Percentiles rank a stretch among this genome's conserved stretches.
These are phyloP conservation scores for Cladosporium sp. DNA, from an alignment of 2,329 filamentous ascomycete genomes.

Conservation along the genomic window DNA sequence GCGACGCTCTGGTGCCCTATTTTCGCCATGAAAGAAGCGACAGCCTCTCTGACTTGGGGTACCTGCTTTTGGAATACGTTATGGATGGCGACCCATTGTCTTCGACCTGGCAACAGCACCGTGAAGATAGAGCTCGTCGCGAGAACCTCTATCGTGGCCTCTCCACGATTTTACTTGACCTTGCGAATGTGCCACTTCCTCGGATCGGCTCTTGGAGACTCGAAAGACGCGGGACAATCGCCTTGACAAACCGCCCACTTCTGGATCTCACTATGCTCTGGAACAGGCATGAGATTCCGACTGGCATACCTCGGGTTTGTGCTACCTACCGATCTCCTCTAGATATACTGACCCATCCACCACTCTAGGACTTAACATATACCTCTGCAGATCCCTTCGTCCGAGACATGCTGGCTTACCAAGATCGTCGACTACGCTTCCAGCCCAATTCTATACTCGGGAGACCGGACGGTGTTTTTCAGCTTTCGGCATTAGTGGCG, in stretches of 20 bases:
- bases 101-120: slow-evolving; percentile 14
- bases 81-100: slow-evolving; percentile 19
- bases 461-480: slow-evolving; percentile 18
- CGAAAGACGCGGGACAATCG: slow-evolving; percentile 22
- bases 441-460: slow-evolving; percentile 24
- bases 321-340: neutral
- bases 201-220: slow-evolving; percentile 27
- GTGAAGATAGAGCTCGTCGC: slow-evolving; percentile 7
- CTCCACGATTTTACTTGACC: slow-evolving; percentile 20
- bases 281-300: slow-evolving; percentile 19
- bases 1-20: slow-evolving; percentile 17
- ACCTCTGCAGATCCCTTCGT: slow-evolving; percentile 17
- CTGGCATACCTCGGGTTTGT: slow-evolving; percentile 19
- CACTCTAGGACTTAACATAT: slow-evolving; percentile 19
- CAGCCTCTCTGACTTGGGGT: slow-evolving; percentile 15
- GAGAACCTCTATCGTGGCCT: slow-evolving; percentile 21
- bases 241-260: slow-evolving; percentile 25
- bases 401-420: slow-evolving; percentile 21
- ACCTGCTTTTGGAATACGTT: slow-evolving; percentile 18
- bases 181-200: slow-evolving; percentile 22
- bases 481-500: slow-evolving; percentile 20
- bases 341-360: neutral
- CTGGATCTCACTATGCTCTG: slow-evolving; percentile 13
- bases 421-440: slow-evolving; percentile 20
- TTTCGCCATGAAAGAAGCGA: slow-evolving; percentile 15